Conservation (phyloP, 371 early-diverging fungal genomes). For the Mucor saturninus region DNA sequence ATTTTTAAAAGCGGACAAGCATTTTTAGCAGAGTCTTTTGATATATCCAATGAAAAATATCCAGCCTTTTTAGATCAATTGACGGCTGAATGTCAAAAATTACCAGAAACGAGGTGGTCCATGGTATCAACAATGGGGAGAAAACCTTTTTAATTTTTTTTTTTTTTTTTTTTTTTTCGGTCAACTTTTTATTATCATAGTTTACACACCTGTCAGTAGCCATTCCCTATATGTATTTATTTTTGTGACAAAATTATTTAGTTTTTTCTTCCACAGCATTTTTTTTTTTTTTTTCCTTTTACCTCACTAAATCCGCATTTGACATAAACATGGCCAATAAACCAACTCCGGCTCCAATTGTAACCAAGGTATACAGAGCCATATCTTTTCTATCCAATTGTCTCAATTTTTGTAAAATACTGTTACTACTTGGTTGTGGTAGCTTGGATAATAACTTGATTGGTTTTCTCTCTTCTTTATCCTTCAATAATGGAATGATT, state of each 20-base stretch:
- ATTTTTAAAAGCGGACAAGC: slow-evolving; percentile 28
- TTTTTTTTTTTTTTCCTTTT: not conserved
- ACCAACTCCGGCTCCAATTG: slow-evolving; percentile 47
- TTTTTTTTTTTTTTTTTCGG: not conserved
- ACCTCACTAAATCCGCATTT: slow-evolving; percentile 44
- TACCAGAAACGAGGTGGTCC: slow-evolving; percentile 24
- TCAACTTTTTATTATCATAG: not conserved
- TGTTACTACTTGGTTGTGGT: not conserved
- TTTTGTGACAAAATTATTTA: not conserved
- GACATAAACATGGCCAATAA: slow-evolving; percentile 42
- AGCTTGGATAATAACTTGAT: slow-evolving; percentile 14
- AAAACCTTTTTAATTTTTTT: slow-evolving; percentile 23
- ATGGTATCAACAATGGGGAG: slow-evolving; percentile 22
- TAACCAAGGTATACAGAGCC: slow-evolving; percentile 34
- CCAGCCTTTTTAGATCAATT: slow-evolving; percentile 23
- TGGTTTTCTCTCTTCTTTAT: slow-evolving; percentile 25
- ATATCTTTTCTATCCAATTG: slow-evolving; percentile 21
- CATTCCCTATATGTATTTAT: slow-evolving; percentile 14
- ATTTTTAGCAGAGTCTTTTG: slow-evolving; percentile 21
- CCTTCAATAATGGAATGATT: slow-evolving; percentile 18
- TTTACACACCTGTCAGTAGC: slow-evolving; percentile 16
- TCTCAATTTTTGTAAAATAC: slow-evolving; percentile 14
- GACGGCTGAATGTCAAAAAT: slow-evolving; percentile 13
- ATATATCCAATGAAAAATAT: slow-evolving; percentile 21
- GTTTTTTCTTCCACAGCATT: not conserved